A percentile compares a stretch with the other conserved stretches of the same genome.
phyloP scores from a whole-genome alignment of 192 early-diverging fungal species.

The Backusella westeae region DNA sequence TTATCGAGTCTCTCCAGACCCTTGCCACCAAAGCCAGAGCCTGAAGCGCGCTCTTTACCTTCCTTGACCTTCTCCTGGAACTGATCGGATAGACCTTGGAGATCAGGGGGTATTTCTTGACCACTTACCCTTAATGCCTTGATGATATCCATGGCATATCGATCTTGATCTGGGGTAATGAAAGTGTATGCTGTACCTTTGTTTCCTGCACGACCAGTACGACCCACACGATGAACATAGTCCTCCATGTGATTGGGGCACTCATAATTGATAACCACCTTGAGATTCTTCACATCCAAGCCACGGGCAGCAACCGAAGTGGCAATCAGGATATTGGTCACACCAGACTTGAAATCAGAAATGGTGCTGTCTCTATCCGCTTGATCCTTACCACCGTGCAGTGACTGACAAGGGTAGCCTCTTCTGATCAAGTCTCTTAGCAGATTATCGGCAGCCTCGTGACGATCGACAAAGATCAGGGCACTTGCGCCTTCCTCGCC shows the following conservation, averaged over 20 bases:
- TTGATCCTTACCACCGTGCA: slow-evolving; percentile 97
- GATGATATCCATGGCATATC: slow-evolving; percentile 87
- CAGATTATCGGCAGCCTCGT: slow-evolving; percentile 92
- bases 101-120: slow-evolving; percentile 68
- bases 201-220: slow-evolving; percentile 97
- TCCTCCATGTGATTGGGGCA: slow-evolving; percentile 98
- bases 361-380: slow-evolving; percentile 90
- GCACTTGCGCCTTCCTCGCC: slow-evolving; percentile 63
- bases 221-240: slow-evolving; percentile 96
- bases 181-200: slow-evolving; percentile 97
- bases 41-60: slow-evolving; percentile 65
- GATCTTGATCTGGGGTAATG: slow-evolving; percentile 91
- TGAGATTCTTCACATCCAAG: slow-evolving; percentile 91
- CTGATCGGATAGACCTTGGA: slow-evolving; percentile 75
- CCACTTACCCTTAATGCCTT: slow-evolving; percentile 84
- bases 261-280: slow-evolving; percentile 94
- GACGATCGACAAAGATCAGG: slow-evolving; percentile 94
- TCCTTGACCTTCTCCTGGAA: slow-evolving; percentile 80
- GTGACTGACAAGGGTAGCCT: slow-evolving; percentile 84
- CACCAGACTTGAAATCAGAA: slow-evolving; percentile 90
- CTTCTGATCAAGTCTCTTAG: slow-evolving; percentile 78
- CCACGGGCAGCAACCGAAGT: slow-evolving; percentile 96
- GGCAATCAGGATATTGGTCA: slow-evolving; percentile 88
- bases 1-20: slow-evolving; percentile 93
- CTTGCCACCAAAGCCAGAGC: slow-evolving; percentile 94